Base-by-base conservation (phyloP, 768 basidiomycete species). In the Coprinellus micaceus region DNA sequence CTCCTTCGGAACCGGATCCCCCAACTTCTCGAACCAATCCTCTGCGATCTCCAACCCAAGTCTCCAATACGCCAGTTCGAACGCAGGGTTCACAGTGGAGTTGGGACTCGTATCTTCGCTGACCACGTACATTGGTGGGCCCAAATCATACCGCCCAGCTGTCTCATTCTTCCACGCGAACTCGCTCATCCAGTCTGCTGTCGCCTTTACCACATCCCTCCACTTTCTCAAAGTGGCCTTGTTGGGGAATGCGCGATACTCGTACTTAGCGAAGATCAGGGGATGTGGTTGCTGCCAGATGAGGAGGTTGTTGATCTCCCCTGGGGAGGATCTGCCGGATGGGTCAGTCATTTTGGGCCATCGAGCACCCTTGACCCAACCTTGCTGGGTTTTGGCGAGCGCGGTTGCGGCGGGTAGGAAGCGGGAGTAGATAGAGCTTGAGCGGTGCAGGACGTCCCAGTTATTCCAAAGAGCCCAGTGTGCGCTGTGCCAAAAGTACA, bases 331-430 rank as follows among this genome's bases (percentile, higher is more conserved):
- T 17, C 82, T 77, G 7, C 83, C 83, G 0, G 75, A 72, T 0
- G 83, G 83, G 58, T 84, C 82, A 9, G 81, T 82, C 82, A 83
- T 83, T 64, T 85, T 85, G 7, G 80, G 77, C 82, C 82, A 83
- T 25, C 83, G 76, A 19, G 82, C 83, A n/a, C 83, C 83, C 7
- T 72, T 62, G 11, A 71, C 54, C 71, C 74, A 83, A 54, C 77
- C 76, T 64, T 85, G 74, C 65, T 83, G 81, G 2, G 75, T 67
- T 60, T 80, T 78, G 1, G 83, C 77, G 1, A 82, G 76, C 4
- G 64, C 47, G 36, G 81, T 68, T 12, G 82, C 77, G 33, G 70
- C 71, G 12, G 66, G 57, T 22, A 84, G 75, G 66, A 83, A 83
- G 2, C 75, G 73, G 6, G 69, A 60, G 63, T 83, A 84, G 9